Evolutionary conservation across 805 yeast species (phyloP), one percentile per base, ranked within the genome.

Genomic region (Suhomyces kilbournensis): DNA sequence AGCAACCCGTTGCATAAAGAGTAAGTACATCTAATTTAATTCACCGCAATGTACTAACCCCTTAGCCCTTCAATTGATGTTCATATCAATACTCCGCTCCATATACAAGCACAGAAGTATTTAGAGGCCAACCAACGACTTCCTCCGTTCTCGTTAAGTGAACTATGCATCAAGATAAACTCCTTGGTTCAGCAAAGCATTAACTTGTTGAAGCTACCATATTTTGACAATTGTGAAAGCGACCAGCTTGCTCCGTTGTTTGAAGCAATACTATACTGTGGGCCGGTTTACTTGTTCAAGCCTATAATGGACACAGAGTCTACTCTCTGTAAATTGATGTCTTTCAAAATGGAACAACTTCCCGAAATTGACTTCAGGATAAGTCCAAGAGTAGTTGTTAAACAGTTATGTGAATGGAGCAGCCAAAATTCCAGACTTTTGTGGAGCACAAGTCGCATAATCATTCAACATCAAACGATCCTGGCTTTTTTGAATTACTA

Each of bases 41-140:
- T 23, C 14, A 7, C 22, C 9, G 6, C 8, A 5, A 1, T 14
- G 7, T 42, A 42, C 45, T 42, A 42, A 42, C 45, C 17, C 7
- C 3, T 7, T 42, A 42, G 45, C 17, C 28, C 45, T 22, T 22
- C 26, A 10, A 23, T 42, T 15, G 30, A 23, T 7, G 51, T 35
- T 9, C 25, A 15, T 12, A 15, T 19, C 5, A 10, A 15, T 5
- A 12, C n/a, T 3, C 55, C 60, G 2, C 47, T 65, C 20, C 66
- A 65, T 46, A 56, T 55, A 15, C 71, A 66, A 50, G 68, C 68
- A 3, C 47, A 49, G 14, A 35, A 46, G 15, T 65, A 54, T 40
- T 46, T 56, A 10, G 48, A 47, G 4, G 55, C 54, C 6, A 48
- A 52, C 38, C 65, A 63, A 5, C 46, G 44, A 7, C 52, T 66